Base-by-base conservation (phyloP, 495 filamentous ascomycete species). In the Xylaria intraflava region DNA sequence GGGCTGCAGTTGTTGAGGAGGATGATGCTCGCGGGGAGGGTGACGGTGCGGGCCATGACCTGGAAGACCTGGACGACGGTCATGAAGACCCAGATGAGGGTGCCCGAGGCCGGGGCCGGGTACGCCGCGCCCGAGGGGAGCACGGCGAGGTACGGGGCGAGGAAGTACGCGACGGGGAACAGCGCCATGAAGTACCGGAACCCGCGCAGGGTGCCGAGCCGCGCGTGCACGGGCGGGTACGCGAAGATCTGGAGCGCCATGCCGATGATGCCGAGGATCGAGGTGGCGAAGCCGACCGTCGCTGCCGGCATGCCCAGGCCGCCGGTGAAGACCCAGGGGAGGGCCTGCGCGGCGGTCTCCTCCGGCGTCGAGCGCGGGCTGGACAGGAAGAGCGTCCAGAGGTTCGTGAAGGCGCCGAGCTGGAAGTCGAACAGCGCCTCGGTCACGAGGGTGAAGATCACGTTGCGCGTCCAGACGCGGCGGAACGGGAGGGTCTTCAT, bases 301-400 rank as follows among this genome's bases (percentile, higher is more conserved):
- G 82, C 78, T 0, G 89, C 86, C 17, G 85, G 79, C 65, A 93
- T 83, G 33, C 85, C 89, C 20, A 91, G 70, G 22, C 89, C 89
- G 42, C 89, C 89, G 2, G 85, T 90, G 72, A 93, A 93, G 59
- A 71, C 62, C 67, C 91, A 84, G 0, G 85, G 85, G 2, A 82
- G 72, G 6, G 65, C 59, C 10, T 35, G 61, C 12, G 57, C 51
- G 30, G 46, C 33, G 4, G 57, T 38, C 12, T 67, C 59, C n/a
- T 64, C 39, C 2, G 65, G 65, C 54, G 84, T 78, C 52, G 84
- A 82, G 40, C 86, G 84, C 0, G 88, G 86, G 0, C 87, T 86
- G 3, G 85, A 89, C 51, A 94, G 81, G 76, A 90, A 91, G 49
- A 89, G 80, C 43, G 86, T 84, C 86, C 86, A 92, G 39, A 92